Conservation (phyloP, 108 stramenopile species). For the Discostella pseudostelligera region DNA sequence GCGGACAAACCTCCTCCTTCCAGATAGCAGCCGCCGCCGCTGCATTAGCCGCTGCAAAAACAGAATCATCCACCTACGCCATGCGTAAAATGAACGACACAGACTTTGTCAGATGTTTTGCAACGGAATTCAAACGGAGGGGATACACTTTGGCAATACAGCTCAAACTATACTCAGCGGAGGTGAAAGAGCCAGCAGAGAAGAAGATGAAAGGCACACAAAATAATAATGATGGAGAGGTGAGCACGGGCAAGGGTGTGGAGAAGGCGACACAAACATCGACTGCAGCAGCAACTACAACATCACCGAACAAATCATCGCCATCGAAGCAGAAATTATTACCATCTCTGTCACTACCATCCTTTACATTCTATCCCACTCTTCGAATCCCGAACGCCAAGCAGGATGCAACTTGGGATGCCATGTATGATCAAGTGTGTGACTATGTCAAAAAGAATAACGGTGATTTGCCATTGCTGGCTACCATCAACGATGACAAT, state of each 20-base stretch:
- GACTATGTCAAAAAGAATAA: background rate
- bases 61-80: background rate
- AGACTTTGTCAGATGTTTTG: conserved; percentile 2
- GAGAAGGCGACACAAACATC: background rate
- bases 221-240: background rate
- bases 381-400: background rate
- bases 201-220: background rate
- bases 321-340: background rate
- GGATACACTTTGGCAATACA: conserved; percentile 6
- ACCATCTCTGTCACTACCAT: background rate
- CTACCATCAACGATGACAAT: background rate
- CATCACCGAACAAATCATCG: background rate
- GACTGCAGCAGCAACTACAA: background rate
- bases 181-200: background rate
- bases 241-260: background rate
- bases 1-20: no score
- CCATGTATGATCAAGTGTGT: background rate
- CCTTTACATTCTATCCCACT: conserved; percentile 15
- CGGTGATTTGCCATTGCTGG: background rate
- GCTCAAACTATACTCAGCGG: background rate
- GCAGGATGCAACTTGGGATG: conserved; percentile 6
- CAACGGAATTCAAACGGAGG: conserved; percentile 13
- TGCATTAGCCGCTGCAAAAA: background rate
- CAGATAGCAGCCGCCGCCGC: no score
- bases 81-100: background rate